Conservation (phyloP, 1,284 basidiomycete species). For the Papiliotrema laurentii region DNA sequence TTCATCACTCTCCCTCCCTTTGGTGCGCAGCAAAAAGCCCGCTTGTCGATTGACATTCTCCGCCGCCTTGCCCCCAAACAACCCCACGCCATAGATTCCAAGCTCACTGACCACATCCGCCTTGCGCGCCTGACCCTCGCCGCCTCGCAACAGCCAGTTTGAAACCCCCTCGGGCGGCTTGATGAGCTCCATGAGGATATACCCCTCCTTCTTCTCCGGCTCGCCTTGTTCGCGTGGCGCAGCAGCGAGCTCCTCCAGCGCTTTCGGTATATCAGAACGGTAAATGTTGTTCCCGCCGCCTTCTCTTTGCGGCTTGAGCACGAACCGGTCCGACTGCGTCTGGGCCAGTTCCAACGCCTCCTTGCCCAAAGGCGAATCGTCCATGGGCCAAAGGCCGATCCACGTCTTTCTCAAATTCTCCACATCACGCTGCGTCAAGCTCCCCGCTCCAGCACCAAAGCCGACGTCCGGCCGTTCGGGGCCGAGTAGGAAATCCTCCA, state of each 20-base stretch:
- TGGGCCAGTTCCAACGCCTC: slow-evolving; percentile 57
- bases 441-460: slow-evolving; percentile 46
- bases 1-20: slow-evolving; percentile 87
- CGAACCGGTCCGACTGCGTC: slow-evolving; percentile 58
- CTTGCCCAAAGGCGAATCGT: slow-evolving; percentile 48
- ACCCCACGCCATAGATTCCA: slow-evolving; percentile 82
- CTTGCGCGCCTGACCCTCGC: slow-evolving; percentile 49
- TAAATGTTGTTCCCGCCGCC: slow-evolving; percentile 98
- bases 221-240: slow-evolving; percentile 36
- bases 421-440: slow-evolving; percentile 48
- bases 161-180: slow-evolving; percentile 62
- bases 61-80: slow-evolving; percentile 59
- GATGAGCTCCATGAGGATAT: slow-evolving; percentile 93
- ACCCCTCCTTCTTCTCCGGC: slow-evolving; percentile 54
- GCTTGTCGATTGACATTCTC: slow-evolving; percentile 58
- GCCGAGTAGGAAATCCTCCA: slow-evolving; percentile 64
- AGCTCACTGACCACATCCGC: slow-evolving; percentile 81
- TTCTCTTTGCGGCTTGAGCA: slow-evolving; percentile 93
- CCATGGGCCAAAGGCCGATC: slow-evolving; percentile 68
- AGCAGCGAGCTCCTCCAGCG: slow-evolving; percentile 63
- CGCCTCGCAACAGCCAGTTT: slow-evolving; percentile 66
- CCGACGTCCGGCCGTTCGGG: slow-evolving; percentile 41
- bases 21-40: slow-evolving; percentile 88
- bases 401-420: slow-evolving; percentile 62
- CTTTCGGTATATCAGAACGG: slow-evolving; percentile 70